phyloP scores from a whole-genome alignment of 768 basidiomycete species.

The Cyclocybe aegerita region DNA sequence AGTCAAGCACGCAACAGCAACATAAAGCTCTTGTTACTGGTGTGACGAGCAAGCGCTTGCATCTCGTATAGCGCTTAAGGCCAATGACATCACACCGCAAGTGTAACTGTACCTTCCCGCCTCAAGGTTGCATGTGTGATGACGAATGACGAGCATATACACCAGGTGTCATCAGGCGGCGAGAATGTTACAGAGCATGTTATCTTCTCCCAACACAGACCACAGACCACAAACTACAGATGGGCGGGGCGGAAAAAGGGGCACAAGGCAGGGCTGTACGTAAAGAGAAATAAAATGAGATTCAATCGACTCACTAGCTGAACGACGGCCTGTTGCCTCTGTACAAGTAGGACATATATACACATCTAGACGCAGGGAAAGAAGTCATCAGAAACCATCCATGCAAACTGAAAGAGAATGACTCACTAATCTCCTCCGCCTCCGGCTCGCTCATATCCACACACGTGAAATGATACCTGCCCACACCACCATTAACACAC shows the following conservation, averaged over 20 bases:
- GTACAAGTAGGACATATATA: slow-evolving; percentile 58
- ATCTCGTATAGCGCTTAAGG: too few species aligned
- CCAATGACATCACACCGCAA: too few species aligned
- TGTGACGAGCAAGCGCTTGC: too few species aligned
- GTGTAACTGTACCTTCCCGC: too few species aligned
- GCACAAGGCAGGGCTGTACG: slow-evolving; percentile 28
- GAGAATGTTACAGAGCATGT: slow-evolving; percentile 17
- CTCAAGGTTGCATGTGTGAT: neutral
- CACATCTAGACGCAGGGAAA: slow-evolving; percentile 47
- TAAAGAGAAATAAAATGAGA: slow-evolving; percentile 19
- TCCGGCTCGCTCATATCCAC: slow-evolving; percentile 58
- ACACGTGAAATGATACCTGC: slow-evolving; percentile 86
- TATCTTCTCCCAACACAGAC: slow-evolving; percentile 25
- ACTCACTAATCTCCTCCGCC: slow-evolving; percentile 81
- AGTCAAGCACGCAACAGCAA: too few species aligned
- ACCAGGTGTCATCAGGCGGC: slow-evolving; percentile 14
- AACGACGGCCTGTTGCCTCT: slow-evolving; percentile 58
- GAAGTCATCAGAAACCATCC: slow-evolving; percentile 12
- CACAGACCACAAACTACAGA: slow-evolving; percentile 26
- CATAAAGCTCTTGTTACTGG: too few species aligned
- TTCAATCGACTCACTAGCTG: slow-evolving; percentile 71
- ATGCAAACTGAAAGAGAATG: neutral
- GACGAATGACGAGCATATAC: slow-evolving; percentile 8
- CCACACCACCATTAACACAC: neutral
- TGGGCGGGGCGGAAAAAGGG: slow-evolving; percentile 18